Base-by-base conservation (phyloP, 2,329 filamentous ascomycete genomes). In the Hypoxylon rubiginosum region DNA sequence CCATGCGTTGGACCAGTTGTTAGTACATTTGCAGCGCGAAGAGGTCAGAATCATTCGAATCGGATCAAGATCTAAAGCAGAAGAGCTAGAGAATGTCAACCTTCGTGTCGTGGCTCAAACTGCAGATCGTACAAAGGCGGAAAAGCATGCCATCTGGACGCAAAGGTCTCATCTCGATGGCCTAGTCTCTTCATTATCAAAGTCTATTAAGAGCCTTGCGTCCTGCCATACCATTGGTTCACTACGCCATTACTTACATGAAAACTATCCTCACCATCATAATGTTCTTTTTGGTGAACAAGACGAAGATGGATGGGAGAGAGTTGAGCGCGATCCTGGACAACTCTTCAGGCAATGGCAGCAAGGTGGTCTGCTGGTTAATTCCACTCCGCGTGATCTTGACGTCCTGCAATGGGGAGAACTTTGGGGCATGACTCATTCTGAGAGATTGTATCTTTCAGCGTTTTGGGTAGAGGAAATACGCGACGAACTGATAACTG, bases 41-140 rank as follows among this genome's bases (percentile, higher is more conserved):
- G 80, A 79, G 0, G 74, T 86, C 3, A 69, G 76, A 0, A 81
- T 92, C 26, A 83, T 92, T 26, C 87, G 90, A 0, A 86, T 92
- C 4, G 90, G 90, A 0, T 83, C 82, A 0, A 82, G 82, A 15
- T 88, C 84, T 1, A 87, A 88, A 62, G 88, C 86, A 0, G 82
- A 85, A 30, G 70, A 77, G 1, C 76, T 92, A 0, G 72, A 83
- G 8, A 72, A 73, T 0, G 73, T 84, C n/a, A 90, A 87, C 58
- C 80, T 91, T 5, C 78, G 82, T 0, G 62, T 69, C 0, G 76
- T 86, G 4, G 72, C 72, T 1, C 64, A 72, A 13, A 58, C 67
- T 0, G 70, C 75, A 7, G 69, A 73, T 1, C 74, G 76, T 9
- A 86, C 83, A 0, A 80, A 74, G n/a, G 62, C 74, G 0, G 81